Percentiles rank a stretch among this genome's conserved stretches.
Evolutionary conservation across 768 basidiomycete species (phyloP).

Genomic region (Boletales sp.): DNA sequence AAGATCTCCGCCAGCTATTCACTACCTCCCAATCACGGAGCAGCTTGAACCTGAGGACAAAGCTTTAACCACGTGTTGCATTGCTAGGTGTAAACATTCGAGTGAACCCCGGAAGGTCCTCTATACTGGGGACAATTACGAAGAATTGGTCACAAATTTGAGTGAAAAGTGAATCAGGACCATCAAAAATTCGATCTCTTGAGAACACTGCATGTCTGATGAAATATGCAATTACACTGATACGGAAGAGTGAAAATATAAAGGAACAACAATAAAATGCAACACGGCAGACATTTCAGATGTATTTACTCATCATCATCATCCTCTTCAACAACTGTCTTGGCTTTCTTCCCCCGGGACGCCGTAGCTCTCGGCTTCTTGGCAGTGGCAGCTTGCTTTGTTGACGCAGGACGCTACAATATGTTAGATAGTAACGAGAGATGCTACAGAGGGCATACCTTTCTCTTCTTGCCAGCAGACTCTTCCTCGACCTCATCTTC

Average conservation of each 20-base stretch:
- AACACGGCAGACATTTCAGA: slow-evolving; percentile 2
- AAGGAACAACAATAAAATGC: slow-evolving; percentile 1
- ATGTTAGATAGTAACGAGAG: slow-evolving; percentile 2
- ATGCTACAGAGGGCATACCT: slow-evolving; percentile 40
- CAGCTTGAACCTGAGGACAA: background rate
- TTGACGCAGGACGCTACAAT: slow-evolving; percentile 37
- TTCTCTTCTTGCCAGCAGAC: slow-evolving; percentile 59
- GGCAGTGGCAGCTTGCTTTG: slow-evolving; percentile 43
- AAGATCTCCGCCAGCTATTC: slow-evolving; percentile 69
- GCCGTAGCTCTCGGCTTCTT: slow-evolving; percentile 35
- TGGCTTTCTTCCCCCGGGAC: slow-evolving; percentile 38
- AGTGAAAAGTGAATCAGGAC: too few relatives aligned
- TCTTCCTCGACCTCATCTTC: slow-evolving; percentile 40
- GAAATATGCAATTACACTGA: slow-evolving; percentile 8
- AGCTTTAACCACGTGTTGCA: slow-evolving; percentile 10
- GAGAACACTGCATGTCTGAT: too few relatives aligned
- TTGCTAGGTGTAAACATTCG: too few relatives aligned
- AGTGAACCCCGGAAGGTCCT: too few relatives aligned
- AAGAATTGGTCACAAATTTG: too few relatives aligned
- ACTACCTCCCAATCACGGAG: slow-evolving; percentile 3
- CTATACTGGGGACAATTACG: too few relatives aligned
- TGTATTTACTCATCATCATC: slow-evolving; percentile 27
- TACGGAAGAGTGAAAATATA: background rate
- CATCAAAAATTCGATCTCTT: too few relatives aligned
- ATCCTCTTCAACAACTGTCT: slow-evolving; percentile 46